Evolutionary conservation across 176 grass and related monocot genomes (phyloP).

Genomic region (Eragrostis nindensis): DNA sequence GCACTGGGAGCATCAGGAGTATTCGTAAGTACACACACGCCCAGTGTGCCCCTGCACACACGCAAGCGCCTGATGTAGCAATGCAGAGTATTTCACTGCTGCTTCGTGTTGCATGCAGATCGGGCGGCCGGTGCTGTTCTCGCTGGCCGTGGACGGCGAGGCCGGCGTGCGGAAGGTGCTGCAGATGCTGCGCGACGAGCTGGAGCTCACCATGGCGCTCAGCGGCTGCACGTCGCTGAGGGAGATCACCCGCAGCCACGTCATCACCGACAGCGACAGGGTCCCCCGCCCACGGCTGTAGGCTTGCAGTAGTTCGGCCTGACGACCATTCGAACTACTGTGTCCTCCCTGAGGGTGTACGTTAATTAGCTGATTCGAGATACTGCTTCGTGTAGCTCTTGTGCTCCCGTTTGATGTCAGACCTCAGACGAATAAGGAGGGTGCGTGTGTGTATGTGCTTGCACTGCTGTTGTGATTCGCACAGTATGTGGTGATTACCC

Average conservation of each 20-base stretch:
- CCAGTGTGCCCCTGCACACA: not conserved
- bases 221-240: slow-evolving; percentile 67
- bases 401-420: not conserved
- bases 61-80: not conserved
- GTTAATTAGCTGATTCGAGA: not conserved
- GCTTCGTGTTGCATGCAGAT: slow-evolving; percentile 41
- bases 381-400: no score
- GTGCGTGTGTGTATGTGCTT: not conserved
- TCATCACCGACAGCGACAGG: slow-evolving; percentile 53
- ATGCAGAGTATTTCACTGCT: not conserved
- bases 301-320: not conserved
- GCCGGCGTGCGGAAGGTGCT: slow-evolving; percentile 72
- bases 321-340: not conserved
- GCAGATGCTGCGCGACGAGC: slow-evolving; percentile 75
- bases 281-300: slow-evolving; percentile 45
- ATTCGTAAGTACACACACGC: slow-evolving; percentile 57
- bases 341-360: not conserved
- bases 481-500: not conserved
- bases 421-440: slow-evolving; percentile 21
- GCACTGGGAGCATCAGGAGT: slow-evolving; percentile 86
- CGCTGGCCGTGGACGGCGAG: slow-evolving; percentile 72
- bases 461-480: not conserved
- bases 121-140: slow-evolving; percentile 72
- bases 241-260: slow-evolving; percentile 62
- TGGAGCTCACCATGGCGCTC: slow-evolving; percentile 86